Percentiles rank a stretch among this genome's conserved stretches.
Evolutionary conservation across 495 filamentous ascomycete genomes (phyloP).

Genomic region (Cetradonia linearis): DNA sequence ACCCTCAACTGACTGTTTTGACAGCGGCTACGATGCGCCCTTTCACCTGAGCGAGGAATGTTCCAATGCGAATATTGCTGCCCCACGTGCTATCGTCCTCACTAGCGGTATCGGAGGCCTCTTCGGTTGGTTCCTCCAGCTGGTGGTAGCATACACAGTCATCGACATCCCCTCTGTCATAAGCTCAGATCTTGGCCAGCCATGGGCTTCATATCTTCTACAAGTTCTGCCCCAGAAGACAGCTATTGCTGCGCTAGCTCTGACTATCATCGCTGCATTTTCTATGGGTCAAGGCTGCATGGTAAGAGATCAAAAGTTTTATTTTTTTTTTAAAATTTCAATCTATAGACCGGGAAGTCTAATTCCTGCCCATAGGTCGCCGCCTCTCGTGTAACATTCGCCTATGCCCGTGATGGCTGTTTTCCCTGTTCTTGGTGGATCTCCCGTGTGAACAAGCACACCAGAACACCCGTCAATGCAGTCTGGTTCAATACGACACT

Average conservation of each 20-base stretch:
- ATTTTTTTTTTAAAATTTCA: too few species aligned
- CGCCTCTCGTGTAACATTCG: slow-evolving; percentile 67
- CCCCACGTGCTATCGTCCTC: slow-evolving; percentile 67
- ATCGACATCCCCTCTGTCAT: slow-evolving; percentile 53
- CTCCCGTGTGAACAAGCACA: slow-evolving; percentile 56
- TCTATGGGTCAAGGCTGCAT: slow-evolving; percentile 78
- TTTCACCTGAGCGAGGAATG: slow-evolving; percentile 74
- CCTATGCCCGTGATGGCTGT: slow-evolving; percentile 70
- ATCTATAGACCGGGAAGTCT: neutral
- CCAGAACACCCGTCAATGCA: slow-evolving; percentile 66
- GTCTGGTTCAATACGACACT: slow-evolving; percentile 62
- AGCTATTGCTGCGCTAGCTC: slow-evolving; percentile 53
- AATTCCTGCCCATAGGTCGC: slow-evolving; percentile 36
- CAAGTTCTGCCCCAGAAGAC: slow-evolving; percentile 58
- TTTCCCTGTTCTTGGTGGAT: slow-evolving; percentile 57
- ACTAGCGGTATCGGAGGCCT: slow-evolving; percentile 58
- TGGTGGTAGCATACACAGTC: slow-evolving; percentile 74
- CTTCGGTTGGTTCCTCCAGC: slow-evolving; percentile 65
- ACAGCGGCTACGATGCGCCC: slow-evolving; percentile 55
- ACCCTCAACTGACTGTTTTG: neutral
- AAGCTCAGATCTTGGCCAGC: slow-evolving; percentile 57
- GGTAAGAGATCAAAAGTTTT: too few species aligned
- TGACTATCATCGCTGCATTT: slow-evolving; percentile 69
- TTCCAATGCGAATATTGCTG: slow-evolving; percentile 64
- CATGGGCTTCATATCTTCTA: slow-evolving; percentile 64